These are phyloP conservation scores for Yarrowia sp. DNA, from an alignment of 805 yeast species.

Conservation along the genomic window DNA sequence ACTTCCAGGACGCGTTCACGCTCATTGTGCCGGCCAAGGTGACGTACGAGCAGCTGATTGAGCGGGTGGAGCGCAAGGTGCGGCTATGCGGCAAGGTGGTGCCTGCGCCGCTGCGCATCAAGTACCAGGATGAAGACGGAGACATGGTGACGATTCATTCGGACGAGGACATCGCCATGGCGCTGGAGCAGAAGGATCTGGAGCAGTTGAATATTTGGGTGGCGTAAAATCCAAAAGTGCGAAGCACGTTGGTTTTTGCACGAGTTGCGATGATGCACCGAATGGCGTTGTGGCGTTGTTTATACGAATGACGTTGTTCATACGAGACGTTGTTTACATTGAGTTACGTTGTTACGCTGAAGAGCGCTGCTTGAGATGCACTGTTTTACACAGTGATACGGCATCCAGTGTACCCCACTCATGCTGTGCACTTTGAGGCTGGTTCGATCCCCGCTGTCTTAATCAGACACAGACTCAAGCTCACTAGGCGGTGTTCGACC, in stretches of 20 bases:
- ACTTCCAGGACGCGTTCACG: conserved; percentile 51
- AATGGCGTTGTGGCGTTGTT: no score
- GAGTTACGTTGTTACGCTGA: no score
- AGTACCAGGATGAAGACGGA: conserved; percentile 92
- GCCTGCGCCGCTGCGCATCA: conserved; percentile 52
- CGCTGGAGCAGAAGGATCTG: conserved; percentile 50
- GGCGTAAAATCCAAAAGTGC: no score
- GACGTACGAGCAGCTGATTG: conserved; percentile 52
- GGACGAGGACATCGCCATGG: conserved; percentile 85
- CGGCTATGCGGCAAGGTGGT: conserved; percentile 51
- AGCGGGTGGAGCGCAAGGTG: conserved; percentile 57
- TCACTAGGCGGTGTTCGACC: not conserved
- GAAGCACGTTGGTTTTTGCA: no score
- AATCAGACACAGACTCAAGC: no score
- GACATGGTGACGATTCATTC: conserved; percentile 83
- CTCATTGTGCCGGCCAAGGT: conserved; percentile 58
- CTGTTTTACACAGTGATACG: no score
- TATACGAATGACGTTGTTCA: no score
- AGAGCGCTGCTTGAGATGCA: no score
- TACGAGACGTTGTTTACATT: no score
- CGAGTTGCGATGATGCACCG: no score
- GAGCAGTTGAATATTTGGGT: conserved; percentile 21
- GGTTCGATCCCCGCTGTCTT: no score
- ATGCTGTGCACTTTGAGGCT: not conserved
- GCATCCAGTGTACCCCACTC: no score